Conservation (phyloP, 768 basidiomycete genomes). For the Tubosaeta sp. region DNA sequence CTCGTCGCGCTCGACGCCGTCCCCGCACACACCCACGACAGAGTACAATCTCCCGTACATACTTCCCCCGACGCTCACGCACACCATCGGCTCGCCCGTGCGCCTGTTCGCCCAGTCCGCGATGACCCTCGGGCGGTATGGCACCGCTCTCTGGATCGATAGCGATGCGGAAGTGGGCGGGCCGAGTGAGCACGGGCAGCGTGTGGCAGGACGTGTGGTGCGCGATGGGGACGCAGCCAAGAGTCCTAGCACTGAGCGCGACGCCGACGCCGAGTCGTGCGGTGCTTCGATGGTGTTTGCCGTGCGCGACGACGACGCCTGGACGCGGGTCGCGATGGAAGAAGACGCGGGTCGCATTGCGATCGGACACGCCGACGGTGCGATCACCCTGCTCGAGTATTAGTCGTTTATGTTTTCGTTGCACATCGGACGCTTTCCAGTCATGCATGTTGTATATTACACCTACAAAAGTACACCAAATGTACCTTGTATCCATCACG, state of each 20-base stretch:
- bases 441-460: background rate
- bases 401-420: slow-evolving; percentile 15
- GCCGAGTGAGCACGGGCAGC: slow-evolving; percentile 49
- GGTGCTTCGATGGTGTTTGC: slow-evolving; percentile 38
- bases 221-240: background rate
- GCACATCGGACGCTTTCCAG: too few relatives aligned
- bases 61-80: slow-evolving; percentile 30
- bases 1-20: background rate
- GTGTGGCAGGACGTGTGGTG: slow-evolving; percentile 45
- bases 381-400: slow-evolving; percentile 51
- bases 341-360: slow-evolving; percentile 37
- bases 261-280: background rate
- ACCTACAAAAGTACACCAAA: background rate
- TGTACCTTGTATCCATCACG: slow-evolving; percentile 4
- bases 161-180: slow-evolving; percentile 47
- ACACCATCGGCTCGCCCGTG: slow-evolving; percentile 50
- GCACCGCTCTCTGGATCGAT: slow-evolving; percentile 66
- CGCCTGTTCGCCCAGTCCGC: slow-evolving; percentile 53
- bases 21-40: slow-evolving; percentile 2
- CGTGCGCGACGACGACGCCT: slow-evolving; percentile 43
- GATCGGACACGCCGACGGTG: slow-evolving; percentile 37
- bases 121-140: slow-evolving; percentile 51
- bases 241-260: background rate
- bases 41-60: slow-evolving; percentile 45
- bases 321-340: slow-evolving; percentile 41